Conservation (phyloP, 768 basidiomycete genomes). For the Mycena floridula region DNA sequence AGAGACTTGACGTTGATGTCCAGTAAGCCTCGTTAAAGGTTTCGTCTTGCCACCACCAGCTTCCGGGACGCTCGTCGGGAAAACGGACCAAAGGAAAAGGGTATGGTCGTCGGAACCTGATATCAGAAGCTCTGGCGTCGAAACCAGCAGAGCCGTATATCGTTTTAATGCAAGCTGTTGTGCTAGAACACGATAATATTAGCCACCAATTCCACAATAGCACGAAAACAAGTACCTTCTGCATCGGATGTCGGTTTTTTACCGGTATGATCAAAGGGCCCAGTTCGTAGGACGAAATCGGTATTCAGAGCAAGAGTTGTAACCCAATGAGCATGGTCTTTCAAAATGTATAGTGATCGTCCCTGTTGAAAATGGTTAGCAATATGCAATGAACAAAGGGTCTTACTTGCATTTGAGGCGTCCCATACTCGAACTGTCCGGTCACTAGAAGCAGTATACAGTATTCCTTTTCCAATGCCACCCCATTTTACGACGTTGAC, state of each 20-base stretch:
- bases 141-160: conserved; percentile 59
- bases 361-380: too few relatives aligned
- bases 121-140: conserved; percentile 77
- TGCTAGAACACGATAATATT: too few relatives aligned
- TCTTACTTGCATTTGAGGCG: conserved; percentile 60
- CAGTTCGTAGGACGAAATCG: conserved; percentile 91
- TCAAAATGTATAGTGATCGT: conserved; percentile 74
- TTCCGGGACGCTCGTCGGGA: conserved; percentile 30
- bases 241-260: too few relatives aligned
- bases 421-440: conserved; percentile 95
- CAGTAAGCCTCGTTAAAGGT: conserved; percentile 75
- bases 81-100: conserved; percentile 90
- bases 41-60: conserved; percentile 46
- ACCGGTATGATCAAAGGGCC: conserved; percentile 70
- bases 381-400: background rate
- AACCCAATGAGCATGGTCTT: conserved; percentile 98
- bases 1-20: conserved; percentile 91
- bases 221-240: background rate
- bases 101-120: conserved; percentile 98
- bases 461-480: conserved; percentile 75
- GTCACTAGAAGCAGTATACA: conserved; percentile 96
- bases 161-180: conserved; percentile 70
- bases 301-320: conserved; percentile 94
- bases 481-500: conserved; percentile 98
- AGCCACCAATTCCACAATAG: too few relatives aligned